Base-by-base conservation (phyloP, 106 monocot species). In the Acorus calamus region DNA sequence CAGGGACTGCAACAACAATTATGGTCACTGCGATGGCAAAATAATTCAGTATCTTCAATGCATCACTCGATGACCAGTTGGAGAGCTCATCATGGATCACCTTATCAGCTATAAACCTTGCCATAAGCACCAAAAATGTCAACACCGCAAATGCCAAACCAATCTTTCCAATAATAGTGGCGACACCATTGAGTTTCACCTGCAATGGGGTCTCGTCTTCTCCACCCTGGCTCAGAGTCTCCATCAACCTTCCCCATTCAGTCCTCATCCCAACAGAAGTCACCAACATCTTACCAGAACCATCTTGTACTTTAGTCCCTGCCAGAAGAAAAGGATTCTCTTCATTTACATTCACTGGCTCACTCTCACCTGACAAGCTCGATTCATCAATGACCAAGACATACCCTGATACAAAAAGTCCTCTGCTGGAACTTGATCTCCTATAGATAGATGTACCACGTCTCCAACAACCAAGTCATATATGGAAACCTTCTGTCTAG, bases 181-280 rank as follows among this genome's bases (percentile, higher is more conserved):
- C 96, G 60, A 96, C 96, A 66, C 91, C 96, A 79, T 96, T 91
- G 56, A 96, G 62, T 73, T 96, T 96, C 41, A 91, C 96, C 74
- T 96, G 94, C 63, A 96, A 71, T 48, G 71, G 71, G 12, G 71
- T 71, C 57, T 71, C 71, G 57, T 71, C 71, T 48, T 71, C 63
- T 4, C 71, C 63, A 6, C 71, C 71, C 44, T 71, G 56, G 49
- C 54, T 49, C 3, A 71, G 63, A 1, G 63, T 71, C 28, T 47
- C 71, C 55, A 71, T 55, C 63, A 71, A 43, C 63, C 44, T 71
- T 3, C 71, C 71, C 71, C 71, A 71, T 44, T 71, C 49, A n/a
- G 71, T 71, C 57, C 71, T 71, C 71, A 71, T 71, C 42, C 71
- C 71, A 11, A 71, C 71, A 63, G 63, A 50, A 8, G 71, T 71